Base-by-base conservation (phyloP, 805 yeast species). In the Kazachstania bromeliacearum region DNA sequence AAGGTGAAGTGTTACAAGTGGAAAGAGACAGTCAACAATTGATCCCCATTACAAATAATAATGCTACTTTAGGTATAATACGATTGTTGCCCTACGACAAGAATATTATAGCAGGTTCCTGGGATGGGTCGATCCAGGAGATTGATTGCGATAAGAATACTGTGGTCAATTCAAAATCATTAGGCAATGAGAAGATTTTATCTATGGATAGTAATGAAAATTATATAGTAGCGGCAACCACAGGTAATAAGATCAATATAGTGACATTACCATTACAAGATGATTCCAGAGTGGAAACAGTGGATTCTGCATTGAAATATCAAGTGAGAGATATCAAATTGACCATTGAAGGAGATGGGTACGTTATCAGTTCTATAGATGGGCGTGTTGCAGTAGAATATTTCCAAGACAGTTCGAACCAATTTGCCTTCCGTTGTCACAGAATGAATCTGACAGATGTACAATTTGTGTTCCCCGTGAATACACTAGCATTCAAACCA, bases 381-480 rank as follows among this genome's bases (percentile, higher is more conserved):
- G 95, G 95, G 0, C 63, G 94, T 20, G 85, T 81, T 1, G 77
- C 87, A 0, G 71, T 85, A 19, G 89, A 84, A 42, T 77, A 67
- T 47, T 72, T 78, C 36, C 73, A 76, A 37, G 69, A 73, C 2
- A 59, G 60, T 8, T 35, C 56, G 1, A 10, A 14, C 3, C 71
- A 75, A 37, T 87, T 78, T 55, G 89, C 95, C 0, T 85, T 85
- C 65, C 76, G 85, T 49, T 79, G 94, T 42, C 96, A 85, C 55
- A 60, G 94, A 22, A 55, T 64, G 31, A 63, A 66, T 35, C 45
- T 63, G 14, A 44, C 51, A 2, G 73, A 66, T 29, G 61, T 63
- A 7, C 83, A 75, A 39, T 55, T 70, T 25, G 81, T 85, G 9
- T 88, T 77, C 48, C 70, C 95, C 0, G 85, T 89, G 20, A 84